Evolutionary conservation across 2,329 filamentous ascomycete species (phyloP), one percentile per base, ranked within the genome.

Genomic region (Cladophialophora carrionii): DNA sequence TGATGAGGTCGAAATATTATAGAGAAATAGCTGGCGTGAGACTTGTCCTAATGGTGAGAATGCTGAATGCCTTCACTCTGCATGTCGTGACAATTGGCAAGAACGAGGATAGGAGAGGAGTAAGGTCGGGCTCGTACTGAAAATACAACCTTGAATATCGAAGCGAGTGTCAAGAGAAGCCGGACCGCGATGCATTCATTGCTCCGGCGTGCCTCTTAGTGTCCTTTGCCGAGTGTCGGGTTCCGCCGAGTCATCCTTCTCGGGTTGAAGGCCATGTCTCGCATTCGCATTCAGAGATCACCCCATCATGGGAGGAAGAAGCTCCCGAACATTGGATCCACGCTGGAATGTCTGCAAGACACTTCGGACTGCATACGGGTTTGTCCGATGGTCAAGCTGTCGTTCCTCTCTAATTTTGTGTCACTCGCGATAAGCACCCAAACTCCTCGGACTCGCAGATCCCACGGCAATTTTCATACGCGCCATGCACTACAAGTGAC

Each of bases 181-280:
- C 34, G n/a, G 34, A 41, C 14, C 34, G 34, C 14, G 14, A 17
- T 17, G 52, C 29, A 32, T 32, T 54, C 29, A 29, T 9, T 29
- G 52, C 31, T 24, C 6, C 29, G 6, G 29, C 8, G 14, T 29
- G 7, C n/a, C 20, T 29, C 22, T 29, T 8, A 17, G 22, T 9
- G 3, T 54, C 29, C 22, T 32, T 54, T 54, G 17, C 52, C 52
- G 52, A 54, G 52, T 31, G 17, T 14, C 8, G 5, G 26, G 52
- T 8, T 54, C 29, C 29, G 22, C 29, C 20, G 29, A 26, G 12
- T 20, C 10, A n/a, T 24, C 10, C 10, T 24, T 17, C 52, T 54
- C 52, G 52, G 52, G 17, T 54, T 54, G 22, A n/a, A 26, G 52
- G 12, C 51, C 22, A n/a, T 29, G 12, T 26, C 29, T 54, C 52